Evolutionary conservation across 345 rosid genomes (phyloP).

Genomic region (Sonneratia alba): DNA sequence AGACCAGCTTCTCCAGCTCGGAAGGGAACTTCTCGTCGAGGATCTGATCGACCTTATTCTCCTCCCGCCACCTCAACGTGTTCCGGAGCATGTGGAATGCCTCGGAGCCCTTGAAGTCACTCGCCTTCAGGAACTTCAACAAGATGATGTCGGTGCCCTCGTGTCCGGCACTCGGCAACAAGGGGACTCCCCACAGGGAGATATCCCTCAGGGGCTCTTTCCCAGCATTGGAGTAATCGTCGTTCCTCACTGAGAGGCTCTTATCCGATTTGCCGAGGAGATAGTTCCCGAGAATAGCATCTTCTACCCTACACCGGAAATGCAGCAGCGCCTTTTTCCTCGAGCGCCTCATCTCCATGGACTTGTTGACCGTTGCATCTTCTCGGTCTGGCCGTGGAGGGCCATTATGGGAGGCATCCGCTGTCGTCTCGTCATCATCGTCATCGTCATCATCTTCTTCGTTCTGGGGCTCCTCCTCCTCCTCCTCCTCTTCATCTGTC

Average conservation of each 20-base stretch:
- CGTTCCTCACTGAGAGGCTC: conserved; percentile 1
- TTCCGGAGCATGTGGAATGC: conserved; percentile 46
- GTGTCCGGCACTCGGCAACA: conserved; percentile 46
- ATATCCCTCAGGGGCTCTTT: conserved; percentile 16
- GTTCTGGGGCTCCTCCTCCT: neutral
- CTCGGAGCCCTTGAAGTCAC: conserved; percentile 28
- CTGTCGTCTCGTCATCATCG: neutral
- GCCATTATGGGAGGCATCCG: neutral
- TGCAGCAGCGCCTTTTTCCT: conserved; percentile 32
- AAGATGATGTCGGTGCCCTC: conserved; percentile 37
- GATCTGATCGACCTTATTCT: conserved; percentile 20
- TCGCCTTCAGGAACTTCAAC: conserved; percentile 39
- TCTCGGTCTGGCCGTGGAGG: conserved; percentile 1
- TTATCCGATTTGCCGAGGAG: conserved; percentile 19
- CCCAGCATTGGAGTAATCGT: neutral
- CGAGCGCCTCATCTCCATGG: conserved; percentile 15
- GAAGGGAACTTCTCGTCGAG: conserved; percentile 20
- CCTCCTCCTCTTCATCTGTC: neutral
- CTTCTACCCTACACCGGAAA: conserved; percentile 36
- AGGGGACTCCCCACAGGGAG: conserved; percentile 47
- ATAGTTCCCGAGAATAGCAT: conserved; percentile 34
- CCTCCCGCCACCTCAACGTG: conserved; percentile 39
- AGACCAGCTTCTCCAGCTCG: conserved; percentile 19
- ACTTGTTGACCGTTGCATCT: neutral
- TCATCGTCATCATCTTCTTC: neutral